Conservation (phyloP, 495 filamentous ascomycete species). For the Podospora anserina region DNA sequence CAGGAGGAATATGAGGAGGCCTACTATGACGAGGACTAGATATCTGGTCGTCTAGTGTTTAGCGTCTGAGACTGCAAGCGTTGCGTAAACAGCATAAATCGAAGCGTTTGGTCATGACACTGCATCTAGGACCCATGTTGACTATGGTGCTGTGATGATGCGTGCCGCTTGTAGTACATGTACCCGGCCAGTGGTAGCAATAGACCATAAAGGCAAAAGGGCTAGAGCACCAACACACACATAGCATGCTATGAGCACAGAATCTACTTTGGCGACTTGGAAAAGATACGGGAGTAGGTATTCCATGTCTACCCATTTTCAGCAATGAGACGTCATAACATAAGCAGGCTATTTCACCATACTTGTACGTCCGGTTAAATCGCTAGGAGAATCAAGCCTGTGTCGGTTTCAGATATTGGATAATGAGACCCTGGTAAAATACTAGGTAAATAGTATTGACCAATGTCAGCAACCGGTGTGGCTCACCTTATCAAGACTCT, state of each 20-base stretch:
- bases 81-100: neutral
- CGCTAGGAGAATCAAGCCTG: neutral
- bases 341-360: too few relatives aligned
- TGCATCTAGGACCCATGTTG: too few relatives aligned
- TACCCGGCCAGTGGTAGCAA: too few relatives aligned
- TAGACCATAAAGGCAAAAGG: neutral
- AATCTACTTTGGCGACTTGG: neutral
- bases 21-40: constrained; percentile 41
- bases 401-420: neutral
- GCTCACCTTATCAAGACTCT: neutral
- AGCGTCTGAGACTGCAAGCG: too few relatives aligned
- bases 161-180: too few relatives aligned
- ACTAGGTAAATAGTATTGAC: neutral
- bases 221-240: neutral
- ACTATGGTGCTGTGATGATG: too few relatives aligned
- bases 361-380: neutral
- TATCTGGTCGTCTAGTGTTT: neutral
- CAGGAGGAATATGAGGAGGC: constrained; percentile 49
- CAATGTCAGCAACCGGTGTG: neutral
- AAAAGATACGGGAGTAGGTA: neutral
- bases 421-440: neutral
- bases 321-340: too few relatives aligned
- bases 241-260: neutral
- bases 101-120: neutral
- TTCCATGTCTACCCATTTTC: too few relatives aligned